phyloP scores from a whole-genome alignment of 1,284 basidiomycete genomes.

The Clitocybe nebularis region DNA sequence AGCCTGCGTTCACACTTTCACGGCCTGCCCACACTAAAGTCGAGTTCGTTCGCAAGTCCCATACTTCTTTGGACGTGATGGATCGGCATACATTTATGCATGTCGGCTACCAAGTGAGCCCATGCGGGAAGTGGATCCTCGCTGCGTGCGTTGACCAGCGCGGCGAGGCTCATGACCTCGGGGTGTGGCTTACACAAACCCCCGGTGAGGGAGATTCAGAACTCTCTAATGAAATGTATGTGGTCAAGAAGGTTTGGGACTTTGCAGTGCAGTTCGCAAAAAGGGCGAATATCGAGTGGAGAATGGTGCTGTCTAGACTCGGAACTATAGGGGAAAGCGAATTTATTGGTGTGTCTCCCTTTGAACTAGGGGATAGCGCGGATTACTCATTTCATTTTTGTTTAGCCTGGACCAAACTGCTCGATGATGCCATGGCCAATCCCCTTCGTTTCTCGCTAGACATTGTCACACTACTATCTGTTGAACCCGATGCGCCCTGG shows the following conservation, averaged over 20 bases:
- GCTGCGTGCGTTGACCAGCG: conserved; percentile 74
- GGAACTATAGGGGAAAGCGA: conserved; percentile 57
- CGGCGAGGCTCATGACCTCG: conserved; percentile 67
- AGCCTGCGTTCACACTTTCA: conserved; percentile 62
- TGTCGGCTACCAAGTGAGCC: conserved; percentile 64
- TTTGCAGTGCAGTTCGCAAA: conserved; percentile 58
- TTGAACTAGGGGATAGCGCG: not conserved
- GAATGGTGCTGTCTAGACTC: conserved; percentile 64
- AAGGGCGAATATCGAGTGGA: conserved; percentile 74
- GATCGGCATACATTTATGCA: conserved; percentile 72
- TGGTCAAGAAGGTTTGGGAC: conserved; percentile 59
- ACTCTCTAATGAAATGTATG: conserved; percentile 29
- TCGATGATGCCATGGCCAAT: conserved; percentile 34
- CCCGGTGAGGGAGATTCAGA: conserved; percentile 28
- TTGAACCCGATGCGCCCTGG: conserved; percentile 55
- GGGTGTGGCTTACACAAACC: conserved; percentile 56
- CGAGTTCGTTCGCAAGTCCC: conserved; percentile 35
- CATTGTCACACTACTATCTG: conserved; percentile 54
- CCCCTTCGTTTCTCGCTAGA: conserved; percentile 37
- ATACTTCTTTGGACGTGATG: conserved; percentile 57
- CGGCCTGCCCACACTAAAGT: conserved; percentile 42
- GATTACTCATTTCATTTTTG: conserved; percentile 6
- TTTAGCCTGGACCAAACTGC: conserved; percentile 61
- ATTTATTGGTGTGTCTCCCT: conserved; percentile 50
- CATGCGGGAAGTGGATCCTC: conserved; percentile 69